phyloP scores from a whole-genome alignment of 2,329 filamentous ascomycete genomes.

The Clarireedia monteithiana region DNA sequence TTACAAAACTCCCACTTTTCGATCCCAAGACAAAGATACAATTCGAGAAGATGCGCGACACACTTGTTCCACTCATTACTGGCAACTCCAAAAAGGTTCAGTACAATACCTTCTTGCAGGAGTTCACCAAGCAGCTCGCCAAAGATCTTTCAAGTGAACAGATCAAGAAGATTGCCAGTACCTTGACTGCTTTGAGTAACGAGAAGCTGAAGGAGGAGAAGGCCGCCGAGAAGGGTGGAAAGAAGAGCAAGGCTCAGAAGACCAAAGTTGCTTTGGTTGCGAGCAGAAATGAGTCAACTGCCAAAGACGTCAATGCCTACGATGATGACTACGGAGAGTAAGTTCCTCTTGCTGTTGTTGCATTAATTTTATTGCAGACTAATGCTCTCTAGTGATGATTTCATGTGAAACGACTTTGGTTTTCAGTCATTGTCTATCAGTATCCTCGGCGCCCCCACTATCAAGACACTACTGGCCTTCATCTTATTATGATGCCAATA shows the following conservation, averaged over 20 bases:
- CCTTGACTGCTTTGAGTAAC: slow-evolving; percentile 82
- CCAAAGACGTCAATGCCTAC: slow-evolving; percentile 68
- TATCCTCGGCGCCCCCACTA: not conserved
- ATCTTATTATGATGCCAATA: not conserved
- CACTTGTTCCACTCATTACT: slow-evolving; percentile 69
- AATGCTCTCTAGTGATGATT: slow-evolving; percentile 50
- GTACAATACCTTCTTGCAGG: slow-evolving; percentile 82
- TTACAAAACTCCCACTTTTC: slow-evolving; percentile 75
- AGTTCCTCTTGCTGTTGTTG: slow-evolving; percentile 35
- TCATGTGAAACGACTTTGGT: slow-evolving; percentile 50
- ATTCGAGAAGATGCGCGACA: slow-evolving; percentile 72
- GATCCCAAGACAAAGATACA: slow-evolving; percentile 81
- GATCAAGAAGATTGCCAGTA: slow-evolving; percentile 91
- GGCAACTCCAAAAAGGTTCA: slow-evolving; percentile 79
- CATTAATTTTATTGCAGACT: slow-evolving; percentile 11
- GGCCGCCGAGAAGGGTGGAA: slow-evolving; percentile 82
- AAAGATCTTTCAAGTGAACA: slow-evolving; percentile 86
- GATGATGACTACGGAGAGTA: slow-evolving; percentile 83
- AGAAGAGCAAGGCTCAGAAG: slow-evolving; percentile 96
- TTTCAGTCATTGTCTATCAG: not conserved
- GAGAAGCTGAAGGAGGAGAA: slow-evolving; percentile 99
- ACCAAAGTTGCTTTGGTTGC: slow-evolving; percentile 80
- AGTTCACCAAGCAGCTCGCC: slow-evolving; percentile 79
- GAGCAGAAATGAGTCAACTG: slow-evolving; percentile 43
- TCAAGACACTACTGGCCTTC: not conserved